Base-by-base conservation (phyloP, 345 rosid genomes). In the Camelina neglecta region DNA sequence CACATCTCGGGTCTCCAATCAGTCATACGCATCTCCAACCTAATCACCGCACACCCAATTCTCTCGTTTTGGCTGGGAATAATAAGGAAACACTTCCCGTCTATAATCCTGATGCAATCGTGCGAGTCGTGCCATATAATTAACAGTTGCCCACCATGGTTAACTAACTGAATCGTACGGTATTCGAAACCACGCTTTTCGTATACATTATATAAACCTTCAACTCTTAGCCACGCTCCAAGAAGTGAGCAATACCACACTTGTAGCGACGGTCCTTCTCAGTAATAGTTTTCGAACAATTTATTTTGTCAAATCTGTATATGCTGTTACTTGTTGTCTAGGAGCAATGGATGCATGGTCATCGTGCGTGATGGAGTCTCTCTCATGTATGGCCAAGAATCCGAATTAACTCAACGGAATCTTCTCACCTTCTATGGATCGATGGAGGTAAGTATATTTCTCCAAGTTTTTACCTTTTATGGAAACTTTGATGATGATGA, bases 121-220 rank as follows among this genome's bases (percentile, higher is more conserved):
- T 35, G 2, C 2, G 29, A 26, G 4, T 63, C 8, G 53, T 63
- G 7, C 67, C 67, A 63, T 26, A 63, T 4, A 64, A 26, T 44
- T 2, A 64, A 12, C 8, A 64, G 12, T 26, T 64, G 26, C 41
- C 68, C 68, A 44, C 39, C 68, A 64, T 44, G 2, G 39, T 64
- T 45, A 26, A 47, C 39, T 26, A 44, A 64, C 12, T 45, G 38
- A 44, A 45, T 29, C 21, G 68, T 29, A 11, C 0, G 11, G 42
- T 0, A 26, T 2, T 26, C 0, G 3, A 2, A 5, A 15, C 50
- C 9, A 12, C 45, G 33, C 6, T 41, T 41, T 1, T 0, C 1
- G 13, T 39, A 61, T 21, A 61, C 31, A 11, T 41, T 33, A 56
- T n/a, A 3, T 10, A 60, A 60, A 20, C 48, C 65, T 0, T 38